phyloP scores from a whole-genome alignment of 495 filamentous ascomycete genomes.

The Hypomontagnella submonticulosa region DNA sequence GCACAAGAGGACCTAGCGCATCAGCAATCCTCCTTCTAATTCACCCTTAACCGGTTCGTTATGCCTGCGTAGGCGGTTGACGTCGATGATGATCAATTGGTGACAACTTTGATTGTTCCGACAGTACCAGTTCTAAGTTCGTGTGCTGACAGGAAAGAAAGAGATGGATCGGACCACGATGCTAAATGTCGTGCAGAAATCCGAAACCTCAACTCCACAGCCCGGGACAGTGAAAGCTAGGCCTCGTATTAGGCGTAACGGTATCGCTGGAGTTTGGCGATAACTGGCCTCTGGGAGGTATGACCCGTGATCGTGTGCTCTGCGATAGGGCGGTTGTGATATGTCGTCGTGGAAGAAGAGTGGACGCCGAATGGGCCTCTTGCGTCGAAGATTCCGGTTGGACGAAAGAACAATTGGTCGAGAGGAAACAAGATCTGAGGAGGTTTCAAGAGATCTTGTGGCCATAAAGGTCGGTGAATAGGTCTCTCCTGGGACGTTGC shows the following conservation, averaged over 20 bases:
- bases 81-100: constrained; percentile 23
- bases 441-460: constrained; percentile 41
- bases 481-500: constrained; percentile 52
- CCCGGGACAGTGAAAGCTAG: constrained; percentile 11
- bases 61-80: constrained; percentile 1
- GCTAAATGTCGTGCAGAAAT: constrained; percentile 30
- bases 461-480: constrained; percentile 46
- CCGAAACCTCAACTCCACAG: constrained; percentile 31
- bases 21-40: constrained; percentile 23
- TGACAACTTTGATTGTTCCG: constrained; percentile 1
- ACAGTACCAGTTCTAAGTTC: constrained; percentile 14
- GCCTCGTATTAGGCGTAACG: constrained; percentile 12
- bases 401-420: constrained; percentile 33
- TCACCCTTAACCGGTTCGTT: constrained; percentile 16
- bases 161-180: constrained; percentile 11
- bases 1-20: constrained; percentile 22
- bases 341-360: constrained; percentile 19
- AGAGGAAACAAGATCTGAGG: constrained; percentile 44
- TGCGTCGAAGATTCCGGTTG: constrained; percentile 26
- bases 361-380: constrained; percentile 34
- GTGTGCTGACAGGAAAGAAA: constrained; percentile 1
- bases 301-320: constrained; percentile 11
- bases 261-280: constrained; percentile 7
- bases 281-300: constrained; percentile 16
- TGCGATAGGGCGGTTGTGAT: constrained; percentile 33